Base-by-base conservation (phyloP, 495 filamentous ascomycete genomes). In the Aspergillus bridgeri region DNA sequence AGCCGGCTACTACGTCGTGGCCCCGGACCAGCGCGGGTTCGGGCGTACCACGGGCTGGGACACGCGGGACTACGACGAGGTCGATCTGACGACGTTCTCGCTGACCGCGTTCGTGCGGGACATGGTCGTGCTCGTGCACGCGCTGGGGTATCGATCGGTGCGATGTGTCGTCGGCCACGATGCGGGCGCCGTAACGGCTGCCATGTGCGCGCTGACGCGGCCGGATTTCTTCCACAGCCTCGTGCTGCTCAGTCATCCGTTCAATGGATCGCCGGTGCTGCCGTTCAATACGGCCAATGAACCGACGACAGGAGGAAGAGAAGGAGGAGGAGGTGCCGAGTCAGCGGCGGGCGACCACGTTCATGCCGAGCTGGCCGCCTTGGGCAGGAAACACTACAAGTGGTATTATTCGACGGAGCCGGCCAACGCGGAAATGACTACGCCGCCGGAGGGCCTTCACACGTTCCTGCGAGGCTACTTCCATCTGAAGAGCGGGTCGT, bases 21-120 rank as follows among this genome's bases (percentile, higher is more conserved):
- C 86, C 3, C 79, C 81, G 44, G 86, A 90, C 67, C 84, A 88
- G 60, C 80, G 86, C 42, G 86, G 86, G 20, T 90, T 88, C 62
- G 86, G 86, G 17, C 79, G 84, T 45, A 89, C 86, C 0, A 81
- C 74, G 0, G 83, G 83, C 45, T 87, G 85, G 84, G 79, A 86
- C 60, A 74, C 65, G 0, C 66, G 74, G 7, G 53, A 65, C 5
- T 87, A 74, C 60, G 66, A 75, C 48, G 57, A 78, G 0, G 82
- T 82, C 24, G 79, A 88, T 61, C 68, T 89, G 38, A 60, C 67
- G 25, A 81, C 80, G 19, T 89, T 84, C 66, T 75, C 76, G 29
- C 65, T 82, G 54, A 85, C 83, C 1, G 79, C 74, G 23, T 69
- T 89, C 0, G 83, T 88, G 5, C 80, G 83, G 8, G 86, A 90